Evolutionary conservation across 306 rosid genomes (phyloP), one percentile per base, ranked within the genome.

Genomic region (Phaseolus lunatus): DNA sequence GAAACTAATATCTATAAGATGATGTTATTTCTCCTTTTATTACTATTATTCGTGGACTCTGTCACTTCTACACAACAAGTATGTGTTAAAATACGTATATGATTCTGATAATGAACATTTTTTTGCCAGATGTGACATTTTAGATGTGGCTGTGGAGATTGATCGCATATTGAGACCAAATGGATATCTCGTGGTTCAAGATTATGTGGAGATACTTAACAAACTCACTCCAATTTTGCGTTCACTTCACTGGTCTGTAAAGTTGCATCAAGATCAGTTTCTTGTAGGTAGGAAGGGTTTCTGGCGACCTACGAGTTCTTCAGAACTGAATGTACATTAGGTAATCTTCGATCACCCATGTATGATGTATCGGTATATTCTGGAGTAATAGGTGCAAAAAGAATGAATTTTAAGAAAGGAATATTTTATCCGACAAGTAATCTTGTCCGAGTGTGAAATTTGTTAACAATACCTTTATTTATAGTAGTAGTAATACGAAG

Each of bases 161-260:
- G 99, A 95, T 76, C 95, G 97, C 41, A 71, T 95, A 39, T 15
- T 95, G 88, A 88, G 99, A 84, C 99, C 99, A 5, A 85, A 86
- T 19, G 99, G 99, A 56, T 88, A 87, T 79, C 39, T 95, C 18
- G 50, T 92, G 81, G 85, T 92, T 82, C 90, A 82, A 5, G 99
- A 92, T 73, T 84, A n/a, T n/a, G n/a, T n/a, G n/a, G n/a, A n/a
- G n/a, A n/a, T n/a, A n/a, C n/a, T n/a, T n/a, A n/a, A n/a, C n/a
- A n/a, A n/a, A n/a, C n/a, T n/a, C n/a, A n/a, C n/a, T n/a, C n/a
- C n/a, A n/a, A n/a, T n/a, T n/a, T n/a, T n/a, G n/a, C n/a, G n/a
- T n/a, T n/a, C n/a, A n/a, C n/a, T n/a, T n/a, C n/a, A n/a, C n/a
- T n/a, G n/a, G 96, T 87, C 97, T n/a, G 74, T 87, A 50, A 72